Conservation (phyloP, 108 stramenopile species). For the Cyclostephanos tholiformis region DNA sequence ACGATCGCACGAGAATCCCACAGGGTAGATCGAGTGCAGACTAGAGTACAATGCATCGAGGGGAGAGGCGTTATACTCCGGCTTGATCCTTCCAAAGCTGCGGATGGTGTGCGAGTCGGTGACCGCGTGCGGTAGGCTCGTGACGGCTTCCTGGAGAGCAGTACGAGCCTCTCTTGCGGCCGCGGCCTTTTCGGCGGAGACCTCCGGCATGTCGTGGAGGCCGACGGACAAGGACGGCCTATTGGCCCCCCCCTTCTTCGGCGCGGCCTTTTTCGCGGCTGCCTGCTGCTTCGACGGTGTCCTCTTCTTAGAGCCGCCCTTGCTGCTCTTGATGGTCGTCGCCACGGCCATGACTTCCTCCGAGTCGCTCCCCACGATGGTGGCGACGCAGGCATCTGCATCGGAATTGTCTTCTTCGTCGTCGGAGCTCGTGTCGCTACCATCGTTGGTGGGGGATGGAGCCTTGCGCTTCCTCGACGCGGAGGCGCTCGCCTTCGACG, state of each 20-base stretch:
- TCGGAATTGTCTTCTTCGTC: slow-evolving; percentile 21
- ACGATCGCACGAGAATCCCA: slow-evolving; percentile 86
- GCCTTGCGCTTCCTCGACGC: slow-evolving; percentile 37
- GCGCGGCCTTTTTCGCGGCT: slow-evolving; percentile 31
- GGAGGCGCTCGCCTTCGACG: slow-evolving; percentile 18
- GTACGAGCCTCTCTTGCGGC: slow-evolving; percentile 65
- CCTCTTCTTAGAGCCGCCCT: slow-evolving; percentile 30
- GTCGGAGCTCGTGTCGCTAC: slow-evolving; percentile 23
- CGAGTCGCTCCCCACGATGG: slow-evolving; percentile 25
- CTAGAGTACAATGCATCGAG: slow-evolving; percentile 53
- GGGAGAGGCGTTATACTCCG: slow-evolving; percentile 23
- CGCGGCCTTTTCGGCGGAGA: slow-evolving; percentile 52
- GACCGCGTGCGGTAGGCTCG: slow-evolving; percentile 56
- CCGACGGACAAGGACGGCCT: slow-evolving; percentile 6
- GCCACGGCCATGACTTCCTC: slow-evolving; percentile 35
- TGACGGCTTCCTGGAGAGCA: slow-evolving; percentile 55
- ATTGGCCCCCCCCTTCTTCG: slow-evolving; percentile 26
- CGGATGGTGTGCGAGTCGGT: slow-evolving; percentile 61
- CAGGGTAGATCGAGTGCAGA: slow-evolving; percentile 63
- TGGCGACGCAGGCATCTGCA: slow-evolving; percentile 19
- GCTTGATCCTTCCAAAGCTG: slow-evolving; percentile 67
- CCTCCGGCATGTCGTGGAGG: slow-evolving; percentile 20
- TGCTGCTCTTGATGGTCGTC: slow-evolving; percentile 30
- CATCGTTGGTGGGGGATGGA: slow-evolving; percentile 15
- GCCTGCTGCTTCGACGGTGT: not conserved